Conservation (phyloP, 2,329 filamentous ascomycete genomes). For the Immersiporthe knoxdaviesiana region DNA sequence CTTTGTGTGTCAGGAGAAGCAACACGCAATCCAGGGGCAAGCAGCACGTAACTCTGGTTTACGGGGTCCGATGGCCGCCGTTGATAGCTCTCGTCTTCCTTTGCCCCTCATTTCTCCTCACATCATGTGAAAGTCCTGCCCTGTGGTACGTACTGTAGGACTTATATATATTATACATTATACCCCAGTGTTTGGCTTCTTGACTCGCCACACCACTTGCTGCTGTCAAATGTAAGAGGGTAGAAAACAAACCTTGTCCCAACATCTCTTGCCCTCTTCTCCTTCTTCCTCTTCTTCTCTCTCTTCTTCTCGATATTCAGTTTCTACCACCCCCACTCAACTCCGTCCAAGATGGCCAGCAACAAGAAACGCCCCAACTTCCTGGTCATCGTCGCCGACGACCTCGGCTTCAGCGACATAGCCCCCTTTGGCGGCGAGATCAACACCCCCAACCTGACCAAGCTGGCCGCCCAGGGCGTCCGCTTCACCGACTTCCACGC, state of each 20-base stretch:
- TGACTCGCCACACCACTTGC: neutral
- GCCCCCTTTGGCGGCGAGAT: constrained; percentile 41
- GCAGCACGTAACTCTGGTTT: constrained; percentile 12
- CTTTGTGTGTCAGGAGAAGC: neutral
- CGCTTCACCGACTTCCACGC: constrained; percentile 68
- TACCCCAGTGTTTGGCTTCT: neutral
- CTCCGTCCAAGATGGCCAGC: constrained; percentile 17
- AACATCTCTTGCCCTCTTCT: too few species aligned
- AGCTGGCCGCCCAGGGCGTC: constrained; percentile 46
- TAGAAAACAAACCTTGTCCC: neutral
- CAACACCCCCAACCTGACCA: constrained; percentile 38
- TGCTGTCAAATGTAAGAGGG: neutral
- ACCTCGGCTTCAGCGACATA: constrained; percentile 40
- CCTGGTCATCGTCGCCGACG: constrained; percentile 41
- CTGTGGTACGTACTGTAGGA: too few species aligned
- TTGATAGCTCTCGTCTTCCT: neutral
- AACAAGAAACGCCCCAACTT: constrained; percentile 37
- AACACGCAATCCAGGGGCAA: constrained; percentile 19
- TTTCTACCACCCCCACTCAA: too few species aligned
- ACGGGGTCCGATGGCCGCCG: constrained; percentile 19
- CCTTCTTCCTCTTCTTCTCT: neutral
- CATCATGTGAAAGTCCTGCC: neutral
- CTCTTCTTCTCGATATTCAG: neutral
- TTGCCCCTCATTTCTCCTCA: neutral
- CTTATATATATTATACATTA: neutral